Conservation (phyloP, 192 early-diverging fungal genomes). For the Coemansia sp. region DNA sequence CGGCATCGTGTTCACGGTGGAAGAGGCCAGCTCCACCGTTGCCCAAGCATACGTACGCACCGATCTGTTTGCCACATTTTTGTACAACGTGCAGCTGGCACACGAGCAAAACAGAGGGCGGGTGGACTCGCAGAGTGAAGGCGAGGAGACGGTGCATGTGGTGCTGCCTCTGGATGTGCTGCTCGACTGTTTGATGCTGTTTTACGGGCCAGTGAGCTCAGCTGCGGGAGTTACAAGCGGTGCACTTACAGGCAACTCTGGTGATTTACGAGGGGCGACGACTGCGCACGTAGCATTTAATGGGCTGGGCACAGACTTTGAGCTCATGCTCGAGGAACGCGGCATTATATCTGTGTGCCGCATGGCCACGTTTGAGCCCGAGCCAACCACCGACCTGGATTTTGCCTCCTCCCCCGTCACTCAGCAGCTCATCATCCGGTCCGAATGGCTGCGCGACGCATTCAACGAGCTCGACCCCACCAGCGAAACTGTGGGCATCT, state of each 20-base stretch:
- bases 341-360: conserved; percentile 57
- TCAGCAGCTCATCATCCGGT: conserved; percentile 58
- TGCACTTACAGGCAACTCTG: conserved; percentile 17
- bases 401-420: conserved; percentile 37
- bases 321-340: conserved; percentile 58
- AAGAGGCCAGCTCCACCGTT: conserved; percentile 48
- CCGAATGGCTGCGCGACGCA: conserved; percentile 58
- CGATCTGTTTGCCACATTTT: conserved; percentile 34
- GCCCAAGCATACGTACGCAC: conserved; percentile 47
- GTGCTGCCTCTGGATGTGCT: conserved; percentile 45
- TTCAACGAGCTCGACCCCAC: conserved; percentile 61
- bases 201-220: conserved; percentile 36
- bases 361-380: conserved; percentile 54
- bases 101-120: conserved; percentile 10
- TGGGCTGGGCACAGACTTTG: conserved; percentile 42
- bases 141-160: conserved; percentile 24
- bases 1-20: conserved; percentile 44
- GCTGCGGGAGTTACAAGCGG: not conserved
- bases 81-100: conserved; percentile 26
- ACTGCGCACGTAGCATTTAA: conserved; percentile 41
- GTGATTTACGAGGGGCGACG: conserved; percentile 41
- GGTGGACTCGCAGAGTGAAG: conserved; percentile 6
- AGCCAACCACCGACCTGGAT: conserved; percentile 41
- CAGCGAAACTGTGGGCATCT: conserved; percentile 50
- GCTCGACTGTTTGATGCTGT: conserved; percentile 47